Percentiles rank a stretch among this genome's conserved stretches.
phyloP scores from a whole-genome alignment of 371 early-diverging fungal species.

The Mortierella sp. region DNA sequence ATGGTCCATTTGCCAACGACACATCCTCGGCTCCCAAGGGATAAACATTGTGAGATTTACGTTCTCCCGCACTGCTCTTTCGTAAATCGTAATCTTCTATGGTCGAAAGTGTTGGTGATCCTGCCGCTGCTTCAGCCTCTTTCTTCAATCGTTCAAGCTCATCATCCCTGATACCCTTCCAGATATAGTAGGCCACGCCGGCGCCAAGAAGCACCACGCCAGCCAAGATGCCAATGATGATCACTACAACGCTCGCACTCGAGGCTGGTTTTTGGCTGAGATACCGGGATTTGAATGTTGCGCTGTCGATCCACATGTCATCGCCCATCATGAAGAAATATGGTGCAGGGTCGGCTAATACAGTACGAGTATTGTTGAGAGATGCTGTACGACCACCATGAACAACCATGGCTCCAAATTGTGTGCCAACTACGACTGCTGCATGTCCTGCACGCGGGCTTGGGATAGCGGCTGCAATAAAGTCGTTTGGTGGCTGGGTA shows the following conservation, averaged over 20 bases:
- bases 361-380: background rate
- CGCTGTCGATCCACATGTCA: conserved; percentile 25
- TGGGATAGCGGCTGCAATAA: conserved; percentile 12
- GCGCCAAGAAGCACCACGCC: conserved; percentile 28
- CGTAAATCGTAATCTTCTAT: conserved; percentile 12
- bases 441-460: conserved; percentile 28
- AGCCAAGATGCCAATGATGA: conserved; percentile 34
- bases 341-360: conserved; percentile 5
- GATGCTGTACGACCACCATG: conserved; percentile 23
- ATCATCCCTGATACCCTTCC: conserved; percentile 30
- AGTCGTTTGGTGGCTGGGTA: background rate
- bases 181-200: conserved; percentile 29
- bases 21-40: conserved; percentile 28
- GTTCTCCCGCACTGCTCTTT: background rate
- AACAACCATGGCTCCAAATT: conserved; percentile 31
- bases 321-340: conserved; percentile 23
- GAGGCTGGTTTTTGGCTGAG: background rate
- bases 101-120: conserved; percentile 17
- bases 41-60: conserved; percentile 20
- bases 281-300: conserved; percentile 10
- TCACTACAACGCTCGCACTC: conserved; percentile 12
- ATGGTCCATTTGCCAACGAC: conserved; percentile 34
- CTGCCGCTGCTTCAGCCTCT: conserved; percentile 13
- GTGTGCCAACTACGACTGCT: conserved; percentile 16
- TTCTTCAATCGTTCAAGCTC: conserved; percentile 13